Base-by-base conservation (phyloP, 2,329 filamentous ascomycete genomes). In the Blastomyces silverae region DNA sequence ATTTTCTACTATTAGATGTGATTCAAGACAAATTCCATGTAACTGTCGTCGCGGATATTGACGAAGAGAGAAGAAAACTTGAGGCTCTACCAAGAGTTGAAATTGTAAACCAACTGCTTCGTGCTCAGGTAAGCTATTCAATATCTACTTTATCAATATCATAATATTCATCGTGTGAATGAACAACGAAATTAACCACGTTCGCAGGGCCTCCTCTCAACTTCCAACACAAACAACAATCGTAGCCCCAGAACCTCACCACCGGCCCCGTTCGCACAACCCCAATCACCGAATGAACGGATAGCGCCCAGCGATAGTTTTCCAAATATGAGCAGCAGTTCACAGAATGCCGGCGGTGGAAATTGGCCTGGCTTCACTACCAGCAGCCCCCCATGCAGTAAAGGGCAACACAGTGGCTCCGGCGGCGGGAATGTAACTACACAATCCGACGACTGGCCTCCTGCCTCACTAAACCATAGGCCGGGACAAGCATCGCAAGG, bases 71-170 rank as follows among this genome's bases (percentile, higher is more conserved):
- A 55, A 71, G 64, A 62, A 66, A 66, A 58, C 31, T 71, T 17
- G 66, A 71, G 58, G 59, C 61, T 28, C 39, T 71, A 20, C 67
- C 68, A 31, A 61, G 66, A 44, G 62, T 63, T 13, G 64, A 69
- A 48, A 67, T 70, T 44, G 60, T 70, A 62, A 66, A 69, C 63
- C 62, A 71, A 66, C 64, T 74, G 57, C 61, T 70, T 39, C 63
- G 64, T 28, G 67, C 60, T 58, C 67, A 68, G 57, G 68, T 70
- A 64, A 22, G 66, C 10, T 56, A 28, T 55, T 22, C 22, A 13
- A 55, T 25, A 39, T 22, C 22, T 42, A 11, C 17, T 37, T 11
- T 13, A 56, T 37, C 15, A 37, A 34, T n/a, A 31, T 20, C 28
- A 34, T 3, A 34, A 28, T n/a, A 2, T 56, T 31, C 28, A 31